Evolutionary conservation across 805 yeast genomes (phyloP).

Genomic region (Myxozyma vanderwaltii): DNA sequence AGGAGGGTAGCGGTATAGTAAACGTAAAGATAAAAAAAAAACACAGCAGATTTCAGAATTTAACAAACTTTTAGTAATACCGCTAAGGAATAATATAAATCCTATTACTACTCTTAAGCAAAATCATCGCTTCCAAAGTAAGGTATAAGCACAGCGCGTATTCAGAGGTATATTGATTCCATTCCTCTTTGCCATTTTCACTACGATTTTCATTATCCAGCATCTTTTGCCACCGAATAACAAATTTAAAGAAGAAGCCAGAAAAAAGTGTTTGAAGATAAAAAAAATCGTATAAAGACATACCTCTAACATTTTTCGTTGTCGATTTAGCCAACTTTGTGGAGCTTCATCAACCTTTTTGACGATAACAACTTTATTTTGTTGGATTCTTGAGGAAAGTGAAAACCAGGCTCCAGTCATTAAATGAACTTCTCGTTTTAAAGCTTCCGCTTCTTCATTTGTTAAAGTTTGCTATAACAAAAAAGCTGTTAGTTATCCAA

Average conservation of each 20-base stretch:
- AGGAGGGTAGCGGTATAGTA: background rate
- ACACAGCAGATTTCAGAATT: no score
- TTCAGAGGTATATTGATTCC: no score
- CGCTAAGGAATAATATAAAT: background rate
- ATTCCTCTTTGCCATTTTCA: no score
- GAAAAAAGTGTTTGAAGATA: background rate
- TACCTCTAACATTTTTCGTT: constrained; percentile 37
- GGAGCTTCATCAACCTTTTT: constrained; percentile 38
- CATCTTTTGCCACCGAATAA: background rate
- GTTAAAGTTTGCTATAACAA: constrained; percentile 6
- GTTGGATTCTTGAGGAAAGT: constrained; percentile 38
- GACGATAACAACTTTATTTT: constrained; percentile 35
- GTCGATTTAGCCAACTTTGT: constrained; percentile 38
- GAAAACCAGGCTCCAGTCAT: constrained; percentile 40
- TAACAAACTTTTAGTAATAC: no score
- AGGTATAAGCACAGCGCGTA: no score
- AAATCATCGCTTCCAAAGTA: no score
- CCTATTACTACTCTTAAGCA: background rate
- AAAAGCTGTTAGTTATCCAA: background rate
- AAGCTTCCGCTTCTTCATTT: constrained; percentile 22
- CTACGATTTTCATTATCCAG: background rate
- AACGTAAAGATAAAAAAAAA: no score
- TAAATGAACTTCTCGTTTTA: constrained; percentile 33
- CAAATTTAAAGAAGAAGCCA: background rate
- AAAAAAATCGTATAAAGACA: background rate